These are phyloP conservation scores for Boletus rufocinnamomeus DNA, from an alignment of 768 basidiomycete species.

Conservation along the genomic window DNA sequence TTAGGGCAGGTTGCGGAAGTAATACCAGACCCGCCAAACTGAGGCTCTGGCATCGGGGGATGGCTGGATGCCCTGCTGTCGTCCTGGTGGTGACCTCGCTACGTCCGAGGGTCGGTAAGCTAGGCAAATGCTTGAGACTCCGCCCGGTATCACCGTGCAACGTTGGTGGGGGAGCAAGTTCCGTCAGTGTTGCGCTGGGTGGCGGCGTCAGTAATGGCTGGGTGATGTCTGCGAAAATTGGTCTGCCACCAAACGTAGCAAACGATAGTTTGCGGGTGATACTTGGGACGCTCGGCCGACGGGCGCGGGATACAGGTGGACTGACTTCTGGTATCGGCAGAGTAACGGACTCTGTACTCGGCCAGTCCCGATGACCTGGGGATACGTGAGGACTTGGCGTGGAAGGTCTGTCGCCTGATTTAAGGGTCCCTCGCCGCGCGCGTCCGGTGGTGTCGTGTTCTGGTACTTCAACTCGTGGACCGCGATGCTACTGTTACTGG, in stretches of 20 bases:
- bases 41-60: constrained; percentile 20
- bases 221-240: constrained; percentile 23
- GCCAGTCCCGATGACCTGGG: constrained; percentile 22
- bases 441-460: constrained; percentile 8
- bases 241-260: constrained; percentile 29
- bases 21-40: constrained; percentile 1
- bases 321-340: constrained; percentile 10
- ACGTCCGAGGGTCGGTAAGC: constrained; percentile 27
- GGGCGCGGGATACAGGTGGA: constrained; percentile 8
- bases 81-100: no score
- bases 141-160: constrained; percentile 14
- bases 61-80: not conserved
- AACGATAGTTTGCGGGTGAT: no score
- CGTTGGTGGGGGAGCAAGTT: constrained; percentile 23
- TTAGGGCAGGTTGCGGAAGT: constrained; percentile 1
- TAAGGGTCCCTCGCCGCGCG: constrained; percentile 10
- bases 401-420: constrained; percentile 18
- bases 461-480: no score
- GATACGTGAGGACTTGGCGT: constrained; percentile 18
- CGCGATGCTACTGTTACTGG: no score
- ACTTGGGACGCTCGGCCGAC: constrained; percentile 33
- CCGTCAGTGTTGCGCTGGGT: constrained; percentile 9
- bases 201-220: constrained; percentile 24
- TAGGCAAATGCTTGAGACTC: constrained; percentile 29
- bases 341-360: constrained; percentile 30